These are phyloP conservation scores for Chlorella variabilis DNA, from an alignment of 163 green algal genomes.

Conservation along the genomic window DNA sequence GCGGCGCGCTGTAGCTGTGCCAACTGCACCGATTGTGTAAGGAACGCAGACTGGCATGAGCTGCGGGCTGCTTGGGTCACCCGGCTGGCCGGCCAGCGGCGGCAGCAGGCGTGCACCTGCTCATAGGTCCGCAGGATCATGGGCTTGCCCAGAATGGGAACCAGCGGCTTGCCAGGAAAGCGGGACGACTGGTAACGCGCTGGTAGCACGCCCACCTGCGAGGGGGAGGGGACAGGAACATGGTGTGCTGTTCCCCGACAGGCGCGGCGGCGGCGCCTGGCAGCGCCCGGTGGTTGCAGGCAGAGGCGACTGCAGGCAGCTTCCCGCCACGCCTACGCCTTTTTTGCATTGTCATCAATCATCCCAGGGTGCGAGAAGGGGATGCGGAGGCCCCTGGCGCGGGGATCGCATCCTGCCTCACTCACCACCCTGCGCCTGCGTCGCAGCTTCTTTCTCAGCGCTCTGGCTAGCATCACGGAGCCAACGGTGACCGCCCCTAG, in stretches of 20 bases:
- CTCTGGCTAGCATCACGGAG: not conserved
- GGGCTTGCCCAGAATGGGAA: slow-evolving; percentile 58
- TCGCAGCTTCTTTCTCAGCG: slow-evolving; percentile 16
- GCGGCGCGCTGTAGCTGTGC: no score
- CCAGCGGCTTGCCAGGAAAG: slow-evolving; percentile 68
- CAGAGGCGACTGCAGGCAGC: no score
- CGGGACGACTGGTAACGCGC: slow-evolving; percentile 59
- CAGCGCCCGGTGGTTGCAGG: no score
- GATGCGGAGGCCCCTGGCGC: not conserved
- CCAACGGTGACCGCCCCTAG: not conserved
- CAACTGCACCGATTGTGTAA: no score
- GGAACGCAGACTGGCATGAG: no score
- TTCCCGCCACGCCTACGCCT: no score
- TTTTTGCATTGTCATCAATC: no score
- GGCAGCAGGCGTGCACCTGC: slow-evolving; percentile 21
- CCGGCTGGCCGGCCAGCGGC: not conserved
- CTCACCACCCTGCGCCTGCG: slow-evolving; percentile 20
- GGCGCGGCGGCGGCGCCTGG: no score
- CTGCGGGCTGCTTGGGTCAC: not conserved
- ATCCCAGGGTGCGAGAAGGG: no score
- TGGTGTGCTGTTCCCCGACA: no score
- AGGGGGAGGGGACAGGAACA: no score
- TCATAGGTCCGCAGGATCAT: slow-evolving; percentile 69
- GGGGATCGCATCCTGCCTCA: not conserved
- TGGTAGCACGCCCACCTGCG: slow-evolving; percentile 61